These are phyloP conservation scores for Colletotrichum simmondsii DNA, from an alignment of 2,329 filamentous ascomycete genomes.

Conservation along the genomic window DNA sequence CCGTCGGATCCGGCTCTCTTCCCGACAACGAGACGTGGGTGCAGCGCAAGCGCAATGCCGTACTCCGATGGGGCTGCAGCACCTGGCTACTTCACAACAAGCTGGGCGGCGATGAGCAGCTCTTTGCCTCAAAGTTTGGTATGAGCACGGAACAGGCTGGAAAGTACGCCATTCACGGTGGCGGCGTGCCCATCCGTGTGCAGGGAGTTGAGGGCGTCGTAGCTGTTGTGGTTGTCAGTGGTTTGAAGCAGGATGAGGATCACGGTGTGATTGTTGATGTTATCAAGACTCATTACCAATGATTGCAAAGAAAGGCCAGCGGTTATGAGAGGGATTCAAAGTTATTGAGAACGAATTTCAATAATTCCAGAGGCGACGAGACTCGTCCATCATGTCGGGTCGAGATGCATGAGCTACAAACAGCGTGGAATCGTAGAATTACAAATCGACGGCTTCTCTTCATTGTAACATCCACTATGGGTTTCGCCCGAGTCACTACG, in stretches of 20 bases:
- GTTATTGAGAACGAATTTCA: background rate
- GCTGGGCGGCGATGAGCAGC: constrained; percentile 70
- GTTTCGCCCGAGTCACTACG: too few relatives aligned
- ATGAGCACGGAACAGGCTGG: constrained; percentile 66
- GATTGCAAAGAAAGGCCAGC: background rate
- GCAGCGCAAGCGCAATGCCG: constrained; percentile 75
- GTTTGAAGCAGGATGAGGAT: constrained; percentile 81
- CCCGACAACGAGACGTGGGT: constrained; percentile 82
- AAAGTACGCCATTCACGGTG: constrained; percentile 82
- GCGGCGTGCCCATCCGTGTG: constrained; percentile 79
- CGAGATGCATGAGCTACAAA: too few relatives aligned
- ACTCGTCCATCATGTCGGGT: background rate
- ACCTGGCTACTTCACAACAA: constrained; percentile 80
- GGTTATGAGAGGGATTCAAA: background rate
- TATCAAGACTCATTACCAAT: constrained; percentile 62
- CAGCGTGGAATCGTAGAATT: too few relatives aligned
- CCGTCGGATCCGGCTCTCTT: constrained; percentile 72
- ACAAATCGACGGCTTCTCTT: too few relatives aligned
- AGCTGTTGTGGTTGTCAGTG: constrained; percentile 80
- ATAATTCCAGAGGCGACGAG: background rate
- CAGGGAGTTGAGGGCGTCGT: constrained; percentile 80
- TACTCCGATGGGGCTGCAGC: constrained; percentile 75
- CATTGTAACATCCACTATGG: too few relatives aligned
- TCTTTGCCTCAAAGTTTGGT: constrained; percentile 73
- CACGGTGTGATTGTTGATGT: constrained; percentile 81